phyloP scores from a whole-genome alignment of 192 early-diverging fungal genomes.

The Obelidium mucronatum region DNA sequence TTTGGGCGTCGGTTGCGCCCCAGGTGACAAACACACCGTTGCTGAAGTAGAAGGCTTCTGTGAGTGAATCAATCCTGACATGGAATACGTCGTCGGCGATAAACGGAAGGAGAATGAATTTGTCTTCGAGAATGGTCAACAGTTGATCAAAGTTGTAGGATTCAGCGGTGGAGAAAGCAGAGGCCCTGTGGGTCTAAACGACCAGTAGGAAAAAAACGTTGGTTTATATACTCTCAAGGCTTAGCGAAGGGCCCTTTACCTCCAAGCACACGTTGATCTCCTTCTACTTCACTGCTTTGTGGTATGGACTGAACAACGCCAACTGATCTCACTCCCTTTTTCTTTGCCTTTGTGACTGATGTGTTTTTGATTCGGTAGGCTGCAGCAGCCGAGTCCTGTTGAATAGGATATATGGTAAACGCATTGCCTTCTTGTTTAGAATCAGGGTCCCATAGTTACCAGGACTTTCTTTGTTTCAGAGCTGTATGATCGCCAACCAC shows the following conservation, averaged over 20 bases:
- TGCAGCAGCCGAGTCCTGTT: background rate
- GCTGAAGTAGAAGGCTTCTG: constrained; percentile 61
- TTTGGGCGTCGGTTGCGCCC: constrained; percentile 55
- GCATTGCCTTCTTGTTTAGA: background rate
- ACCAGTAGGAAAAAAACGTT: background rate
- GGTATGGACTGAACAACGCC: background rate
- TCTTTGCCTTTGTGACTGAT: constrained; percentile 16
- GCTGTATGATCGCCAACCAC: background rate
- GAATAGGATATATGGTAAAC: background rate
- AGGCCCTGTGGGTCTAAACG: constrained; percentile 34
- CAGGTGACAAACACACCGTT: constrained; percentile 65
- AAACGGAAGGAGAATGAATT: constrained; percentile 53
- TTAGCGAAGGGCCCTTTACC: too few species aligned
- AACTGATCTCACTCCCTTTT: constrained; percentile 27
- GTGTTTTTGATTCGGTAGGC: background rate
- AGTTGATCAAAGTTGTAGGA: constrained; percentile 56
- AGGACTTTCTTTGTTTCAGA: background rate
- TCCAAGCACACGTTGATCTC: background rate
- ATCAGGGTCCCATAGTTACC: background rate
- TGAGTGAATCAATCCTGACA: constrained; percentile 35
- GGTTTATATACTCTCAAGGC: background rate
- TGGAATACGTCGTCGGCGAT: constrained; percentile 67
- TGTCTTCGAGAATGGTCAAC: constrained; percentile 50
- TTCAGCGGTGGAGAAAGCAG: constrained; percentile 63
- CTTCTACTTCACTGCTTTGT: background rate